These are phyloP conservation scores for Azolla pinnata DNA, from an alignment of 75 land plant species.

Conservation along the genomic window DNA sequence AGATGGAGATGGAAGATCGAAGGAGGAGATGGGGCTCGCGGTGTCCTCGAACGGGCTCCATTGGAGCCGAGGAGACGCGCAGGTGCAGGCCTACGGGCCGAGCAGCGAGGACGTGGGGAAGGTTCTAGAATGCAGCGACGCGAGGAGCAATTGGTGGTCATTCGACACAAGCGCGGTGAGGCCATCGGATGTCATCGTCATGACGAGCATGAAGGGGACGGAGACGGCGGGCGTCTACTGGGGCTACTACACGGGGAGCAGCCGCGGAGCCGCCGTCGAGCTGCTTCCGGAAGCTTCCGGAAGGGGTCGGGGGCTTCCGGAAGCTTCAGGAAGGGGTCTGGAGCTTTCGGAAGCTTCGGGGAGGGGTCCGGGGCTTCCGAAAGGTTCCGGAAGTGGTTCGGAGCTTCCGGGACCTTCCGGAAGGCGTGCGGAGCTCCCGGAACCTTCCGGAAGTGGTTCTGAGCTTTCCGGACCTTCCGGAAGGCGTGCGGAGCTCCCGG, in stretches of 20 bases:
- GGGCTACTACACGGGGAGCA: constrained; percentile 65
- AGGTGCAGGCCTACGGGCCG: constrained; percentile 17
- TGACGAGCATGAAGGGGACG: constrained; percentile 50
- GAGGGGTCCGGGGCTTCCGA: too few species aligned
- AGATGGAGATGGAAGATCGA: not conserved
- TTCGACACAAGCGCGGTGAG: constrained; percentile 46
- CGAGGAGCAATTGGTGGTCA: constrained; percentile 86
- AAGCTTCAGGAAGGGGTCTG: too few species aligned
- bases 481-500: too few species aligned
- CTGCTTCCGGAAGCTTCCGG: too few species aligned
- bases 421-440: too few species aligned
- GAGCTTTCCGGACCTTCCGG: too few species aligned
- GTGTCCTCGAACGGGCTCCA: constrained; percentile 62
- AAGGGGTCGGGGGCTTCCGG: too few species aligned
- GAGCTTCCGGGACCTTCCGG: too few species aligned
- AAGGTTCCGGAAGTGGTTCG: too few species aligned
- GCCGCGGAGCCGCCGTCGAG: constrained; percentile 26
- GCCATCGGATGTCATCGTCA: constrained; percentile 51
- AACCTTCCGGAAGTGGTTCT: too few species aligned
- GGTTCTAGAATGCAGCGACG: constrained; percentile 47
- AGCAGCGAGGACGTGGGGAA: constrained; percentile 28
- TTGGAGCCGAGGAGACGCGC: constrained; percentile 49
- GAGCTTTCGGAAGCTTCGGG: too few species aligned
- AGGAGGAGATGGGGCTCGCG: constrained; percentile 50
- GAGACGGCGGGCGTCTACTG: constrained; percentile 53